Conservation (phyloP, 2,329 filamentous ascomycete species). For the Xylariaceae sp. region DNA sequence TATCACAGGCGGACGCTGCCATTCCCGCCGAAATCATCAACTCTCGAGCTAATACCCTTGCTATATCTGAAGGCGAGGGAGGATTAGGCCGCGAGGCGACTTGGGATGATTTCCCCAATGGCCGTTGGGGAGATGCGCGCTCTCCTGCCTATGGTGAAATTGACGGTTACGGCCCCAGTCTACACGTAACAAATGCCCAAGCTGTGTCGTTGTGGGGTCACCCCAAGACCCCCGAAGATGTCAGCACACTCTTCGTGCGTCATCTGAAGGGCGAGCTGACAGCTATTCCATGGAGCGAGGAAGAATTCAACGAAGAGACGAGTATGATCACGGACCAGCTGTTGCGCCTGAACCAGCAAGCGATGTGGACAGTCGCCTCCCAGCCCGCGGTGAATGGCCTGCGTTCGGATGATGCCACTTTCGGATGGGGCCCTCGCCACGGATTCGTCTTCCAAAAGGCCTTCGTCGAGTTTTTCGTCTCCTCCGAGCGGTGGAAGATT, state of each 20-base stretch:
- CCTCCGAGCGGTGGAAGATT: conserved; percentile 64
- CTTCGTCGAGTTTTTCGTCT: conserved; percentile 94
- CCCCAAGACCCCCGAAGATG: conserved; percentile 65
- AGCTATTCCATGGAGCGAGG: conserved; percentile 91
- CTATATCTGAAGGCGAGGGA: conserved; percentile 91
- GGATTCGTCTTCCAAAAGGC: conserved; percentile 98
- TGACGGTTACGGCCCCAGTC: conserved; percentile 93
- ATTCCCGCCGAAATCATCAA: conserved; percentile 72
- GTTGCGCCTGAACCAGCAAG: conserved; percentile 68
- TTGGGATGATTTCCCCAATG: conserved; percentile 98
- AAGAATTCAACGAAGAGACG: conserved; percentile 80
- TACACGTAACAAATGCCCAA: conserved; percentile 83
- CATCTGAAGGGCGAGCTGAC: conserved; percentile 76
- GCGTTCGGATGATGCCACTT: conserved; percentile 69
- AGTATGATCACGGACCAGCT: conserved; percentile 74
- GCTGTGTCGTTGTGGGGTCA: conserved; percentile 83
- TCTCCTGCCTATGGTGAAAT: conserved; percentile 95
- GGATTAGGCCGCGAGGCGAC: conserved; percentile 88
- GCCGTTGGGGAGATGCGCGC: conserved; percentile 87
- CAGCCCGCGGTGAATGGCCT: conserved; percentile 91
- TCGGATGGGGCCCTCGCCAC: conserved; percentile 89
- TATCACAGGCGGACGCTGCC: conserved; percentile 71
- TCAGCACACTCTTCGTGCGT: conserved; percentile 74
- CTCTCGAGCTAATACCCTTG: conserved; percentile 76
- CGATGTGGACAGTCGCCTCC: conserved; percentile 95